Evolutionary conservation across 106 monocot genomes (phyloP).

Genomic region (Dioscorea alata): DNA sequence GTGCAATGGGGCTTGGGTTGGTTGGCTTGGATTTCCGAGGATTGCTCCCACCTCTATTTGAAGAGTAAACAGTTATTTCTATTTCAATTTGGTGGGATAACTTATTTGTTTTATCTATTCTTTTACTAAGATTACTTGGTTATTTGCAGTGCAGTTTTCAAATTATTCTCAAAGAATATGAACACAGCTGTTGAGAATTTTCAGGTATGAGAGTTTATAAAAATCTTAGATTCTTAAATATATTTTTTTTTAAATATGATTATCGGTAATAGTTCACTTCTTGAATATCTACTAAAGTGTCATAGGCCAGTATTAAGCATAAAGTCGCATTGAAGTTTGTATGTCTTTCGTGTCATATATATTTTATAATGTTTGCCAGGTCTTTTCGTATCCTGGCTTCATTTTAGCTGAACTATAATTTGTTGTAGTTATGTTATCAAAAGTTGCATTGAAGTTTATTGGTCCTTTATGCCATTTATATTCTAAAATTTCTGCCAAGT

Average conservation of each 20-base stretch:
- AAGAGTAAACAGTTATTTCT: constrained; percentile 45
- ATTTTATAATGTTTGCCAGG: too few relatives aligned
- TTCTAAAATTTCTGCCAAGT: too few relatives aligned
- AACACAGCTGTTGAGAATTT: constrained; percentile 89
- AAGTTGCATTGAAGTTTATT: too few relatives aligned
- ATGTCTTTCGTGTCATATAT: too few relatives aligned
- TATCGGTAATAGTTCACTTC: neutral
- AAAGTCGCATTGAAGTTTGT: too few relatives aligned
- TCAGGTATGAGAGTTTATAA: constrained; percentile 44
- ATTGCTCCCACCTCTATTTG: constrained; percentile 93
- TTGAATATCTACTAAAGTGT: neutral
- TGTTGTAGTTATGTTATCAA: too few relatives aligned
- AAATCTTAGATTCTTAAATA: too few relatives aligned
- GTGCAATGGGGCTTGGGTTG: constrained; percentile 98
- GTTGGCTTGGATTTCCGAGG: constrained; percentile 97
- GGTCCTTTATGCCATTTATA: too few relatives aligned
- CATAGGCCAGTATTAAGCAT: too few relatives aligned
- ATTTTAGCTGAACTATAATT: too few relatives aligned
- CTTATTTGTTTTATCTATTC: neutral
- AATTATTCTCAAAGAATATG: constrained; percentile 93
- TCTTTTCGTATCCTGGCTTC: too few relatives aligned
- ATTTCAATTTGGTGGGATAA: neutral
- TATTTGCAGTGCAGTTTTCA: constrained; percentile 91
- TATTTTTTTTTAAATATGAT: neutral
- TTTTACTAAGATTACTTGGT: constrained; percentile 17